A percentile compares a stretch with the other conserved stretches of the same genome.
Evolutionary conservation across 2,329 filamentous ascomycete species (phyloP).

Genomic region (Diaporthe batatas): DNA sequence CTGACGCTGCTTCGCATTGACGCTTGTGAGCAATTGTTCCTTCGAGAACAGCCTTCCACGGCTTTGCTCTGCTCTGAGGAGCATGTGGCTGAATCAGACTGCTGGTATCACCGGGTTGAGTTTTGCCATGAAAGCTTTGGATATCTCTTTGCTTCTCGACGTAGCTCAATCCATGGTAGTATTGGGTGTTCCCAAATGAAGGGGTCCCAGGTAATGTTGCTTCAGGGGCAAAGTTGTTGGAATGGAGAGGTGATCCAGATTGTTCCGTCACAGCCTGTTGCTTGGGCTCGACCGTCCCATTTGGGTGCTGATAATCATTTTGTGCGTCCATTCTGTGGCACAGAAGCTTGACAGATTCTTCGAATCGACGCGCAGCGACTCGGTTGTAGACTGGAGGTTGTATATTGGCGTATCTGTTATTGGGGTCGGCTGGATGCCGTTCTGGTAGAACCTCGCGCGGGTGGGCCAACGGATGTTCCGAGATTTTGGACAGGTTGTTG

Average conservation of each 20-base stretch:
- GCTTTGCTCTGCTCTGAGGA: neutral
- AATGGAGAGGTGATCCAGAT: neutral
- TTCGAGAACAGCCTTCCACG: neutral
- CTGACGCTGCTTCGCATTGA: neutral
- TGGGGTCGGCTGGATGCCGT: too few species aligned
- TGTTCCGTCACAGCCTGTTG: neutral
- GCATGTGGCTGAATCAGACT: neutral
- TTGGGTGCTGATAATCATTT: neutral
- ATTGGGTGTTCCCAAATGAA: neutral
- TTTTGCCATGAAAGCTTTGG: neutral
- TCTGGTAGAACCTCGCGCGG: neutral
- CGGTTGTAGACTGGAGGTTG: neutral
- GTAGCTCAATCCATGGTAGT: neutral
- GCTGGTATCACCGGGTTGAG: neutral
- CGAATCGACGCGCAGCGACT: neutral
- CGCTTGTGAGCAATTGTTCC: neutral
- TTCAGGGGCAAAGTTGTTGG: neutral
- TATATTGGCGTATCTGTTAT: neutral
- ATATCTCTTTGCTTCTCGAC: conserved; percentile 1
- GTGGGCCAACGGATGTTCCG: neutral
- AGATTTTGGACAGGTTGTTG: neutral
- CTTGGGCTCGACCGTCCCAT: neutral
- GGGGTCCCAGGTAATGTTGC: too few species aligned
- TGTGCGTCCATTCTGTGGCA: neutral
- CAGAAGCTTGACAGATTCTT: neutral